Evolutionary conservation across 371 early-diverging fungal genomes (phyloP).

Genomic region (Syncephalis fuscata): DNA sequence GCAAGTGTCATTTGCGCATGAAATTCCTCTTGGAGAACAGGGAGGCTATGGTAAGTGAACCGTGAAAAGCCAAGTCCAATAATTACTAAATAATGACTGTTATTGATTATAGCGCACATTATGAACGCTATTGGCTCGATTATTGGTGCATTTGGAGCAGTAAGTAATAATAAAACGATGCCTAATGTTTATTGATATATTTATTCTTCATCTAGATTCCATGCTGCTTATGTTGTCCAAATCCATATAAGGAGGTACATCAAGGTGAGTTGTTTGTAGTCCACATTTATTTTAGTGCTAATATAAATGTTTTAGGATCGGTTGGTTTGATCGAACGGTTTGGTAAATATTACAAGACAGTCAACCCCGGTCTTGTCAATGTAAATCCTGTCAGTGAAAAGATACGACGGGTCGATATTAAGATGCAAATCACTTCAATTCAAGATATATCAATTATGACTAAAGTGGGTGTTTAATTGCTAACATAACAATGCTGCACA

Average conservation of each 20-base stretch:
- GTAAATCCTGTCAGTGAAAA: slow-evolving; percentile 63
- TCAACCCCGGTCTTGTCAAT: slow-evolving; percentile 71
- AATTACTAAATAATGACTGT: no score
- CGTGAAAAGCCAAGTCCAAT: no score
- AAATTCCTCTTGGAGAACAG: no score
- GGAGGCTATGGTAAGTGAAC: no score
- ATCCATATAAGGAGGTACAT: slow-evolving; percentile 50
- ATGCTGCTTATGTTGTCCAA: slow-evolving; percentile 48
- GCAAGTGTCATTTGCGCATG: no score
- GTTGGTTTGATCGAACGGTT: slow-evolving; percentile 66
- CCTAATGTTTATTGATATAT: neutral
- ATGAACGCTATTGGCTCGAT: neutral
- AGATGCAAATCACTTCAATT: slow-evolving; percentile 15
- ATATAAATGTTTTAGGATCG: slow-evolving; percentile 20
- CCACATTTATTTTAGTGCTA: neutral
- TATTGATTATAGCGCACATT: no score
- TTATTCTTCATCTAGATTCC: slow-evolving; percentile 17
- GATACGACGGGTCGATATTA: slow-evolving; percentile 26
- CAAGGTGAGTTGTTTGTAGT: slow-evolving; percentile 23
- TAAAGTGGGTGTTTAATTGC: slow-evolving; percentile 14
- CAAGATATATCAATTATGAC: slow-evolving; percentile 15
- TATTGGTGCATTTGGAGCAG: slow-evolving; percentile 2
- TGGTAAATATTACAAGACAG: slow-evolving; percentile 74
- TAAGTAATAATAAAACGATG: neutral
- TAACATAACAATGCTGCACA: slow-evolving; percentile 7